Percentiles rank a stretch among this genome's conserved stretches.
phyloP scores from a whole-genome alignment of 2,329 filamentous ascomycete genomes.

The Ustilaginoidea virens region DNA sequence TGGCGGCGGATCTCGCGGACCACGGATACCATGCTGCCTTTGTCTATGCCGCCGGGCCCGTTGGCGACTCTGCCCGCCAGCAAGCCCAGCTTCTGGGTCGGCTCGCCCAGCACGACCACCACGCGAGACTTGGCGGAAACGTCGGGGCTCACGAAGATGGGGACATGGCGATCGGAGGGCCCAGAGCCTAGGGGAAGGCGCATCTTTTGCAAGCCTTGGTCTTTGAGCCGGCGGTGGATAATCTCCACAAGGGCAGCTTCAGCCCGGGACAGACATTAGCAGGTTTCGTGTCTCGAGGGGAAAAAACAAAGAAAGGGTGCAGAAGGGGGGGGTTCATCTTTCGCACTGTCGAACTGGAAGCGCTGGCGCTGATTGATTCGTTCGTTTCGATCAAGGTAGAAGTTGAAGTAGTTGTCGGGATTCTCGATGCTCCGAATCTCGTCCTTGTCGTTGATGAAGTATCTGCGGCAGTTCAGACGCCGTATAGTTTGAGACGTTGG shows the following conservation, averaged over 20 bases:
- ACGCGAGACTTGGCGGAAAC: conserved; percentile 25
- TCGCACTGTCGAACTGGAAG: conserved; percentile 56
- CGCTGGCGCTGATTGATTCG: conserved; percentile 64
- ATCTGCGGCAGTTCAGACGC: conserved; percentile 31
- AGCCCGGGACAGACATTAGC: background rate
- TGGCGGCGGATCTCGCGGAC: conserved; percentile 29
- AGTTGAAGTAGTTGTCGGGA: conserved; percentile 58
- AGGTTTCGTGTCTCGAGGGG: no score
- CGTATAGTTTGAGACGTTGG: background rate
- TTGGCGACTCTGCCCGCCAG: conserved; percentile 55
- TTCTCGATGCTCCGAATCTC: conserved; percentile 57
- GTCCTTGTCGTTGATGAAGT: conserved; percentile 62
- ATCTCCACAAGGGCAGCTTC: conserved; percentile 47
- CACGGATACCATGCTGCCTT: conserved; percentile 55
- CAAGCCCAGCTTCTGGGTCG: conserved; percentile 55
- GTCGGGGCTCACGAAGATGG: conserved; percentile 37
- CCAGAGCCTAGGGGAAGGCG: conserved; percentile 42
- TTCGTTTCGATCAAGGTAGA: conserved; percentile 55
- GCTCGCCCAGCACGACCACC: conserved; percentile 61
- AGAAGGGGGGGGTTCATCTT: background rate
- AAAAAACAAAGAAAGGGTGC: background rate
- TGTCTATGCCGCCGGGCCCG: conserved; percentile 47
- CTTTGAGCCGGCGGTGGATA: conserved; percentile 44
- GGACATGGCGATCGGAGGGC: conserved; percentile 40
- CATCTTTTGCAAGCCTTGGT: conserved; percentile 42